Evolutionary conservation across 352 stramenopile genomes (phyloP).

Genomic region (Phytophthora palmivora): DNA sequence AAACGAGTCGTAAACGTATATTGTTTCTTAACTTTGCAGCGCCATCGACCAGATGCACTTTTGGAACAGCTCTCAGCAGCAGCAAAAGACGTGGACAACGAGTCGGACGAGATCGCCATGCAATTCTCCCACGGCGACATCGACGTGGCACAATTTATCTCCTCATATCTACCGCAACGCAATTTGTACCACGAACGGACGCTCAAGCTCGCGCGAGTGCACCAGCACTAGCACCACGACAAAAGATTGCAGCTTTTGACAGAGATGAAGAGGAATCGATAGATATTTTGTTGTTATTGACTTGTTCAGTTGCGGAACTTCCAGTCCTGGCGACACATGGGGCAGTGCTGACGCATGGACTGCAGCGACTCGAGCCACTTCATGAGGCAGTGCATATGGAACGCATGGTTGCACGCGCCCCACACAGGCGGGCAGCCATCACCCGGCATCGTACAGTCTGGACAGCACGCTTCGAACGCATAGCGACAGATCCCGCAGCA

Average conservation of each 20-base stretch:
- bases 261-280: constrained; percentile 24
- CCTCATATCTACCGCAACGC: constrained; percentile 69
- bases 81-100: constrained; percentile 64
- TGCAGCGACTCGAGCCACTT: constrained; percentile 92
- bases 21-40: constrained; percentile 39
- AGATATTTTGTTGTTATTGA: constrained; percentile 27
- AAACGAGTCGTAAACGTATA: constrained; percentile 1
- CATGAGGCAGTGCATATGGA: constrained; percentile 95
- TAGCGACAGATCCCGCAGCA: constrained; percentile 91
- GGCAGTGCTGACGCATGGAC: constrained; percentile 83
- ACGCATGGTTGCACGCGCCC: constrained; percentile 91
- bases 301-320: constrained; percentile 71
- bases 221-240: constrained; percentile 64
- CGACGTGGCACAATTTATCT: constrained; percentile 68
- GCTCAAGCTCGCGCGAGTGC: constrained; percentile 74
- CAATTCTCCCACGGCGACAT: constrained; percentile 80
- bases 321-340: constrained; percentile 91
- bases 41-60: constrained; percentile 71
- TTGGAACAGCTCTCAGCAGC: constrained; percentile 72
- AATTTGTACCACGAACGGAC: constrained; percentile 81
- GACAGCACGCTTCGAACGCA: constrained; percentile 85
- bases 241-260: constrained; percentile 7
- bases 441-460: constrained; percentile 77
- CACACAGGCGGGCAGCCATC: constrained; percentile 90
- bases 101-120: constrained; percentile 75